Conservation (phyloP, 2,329 filamentous ascomycete species). For the Colletotrichum horii region DNA sequence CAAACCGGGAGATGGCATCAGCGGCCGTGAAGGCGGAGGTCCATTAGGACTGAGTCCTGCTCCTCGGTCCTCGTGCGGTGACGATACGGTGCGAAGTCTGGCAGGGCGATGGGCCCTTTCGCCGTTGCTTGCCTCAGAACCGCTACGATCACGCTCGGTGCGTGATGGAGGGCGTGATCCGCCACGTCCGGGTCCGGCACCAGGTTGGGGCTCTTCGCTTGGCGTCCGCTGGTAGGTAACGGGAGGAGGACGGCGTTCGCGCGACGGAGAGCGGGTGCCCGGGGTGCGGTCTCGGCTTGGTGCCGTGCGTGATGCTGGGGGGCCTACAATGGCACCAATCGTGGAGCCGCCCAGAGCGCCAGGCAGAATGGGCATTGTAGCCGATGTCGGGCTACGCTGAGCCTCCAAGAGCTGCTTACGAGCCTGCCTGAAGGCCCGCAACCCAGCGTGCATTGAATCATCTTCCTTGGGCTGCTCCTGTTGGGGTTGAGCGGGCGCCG, state of each 20-base stretch:
- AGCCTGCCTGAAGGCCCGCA: slow-evolving; percentile 63
- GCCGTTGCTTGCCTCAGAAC: slow-evolving; percentile 59
- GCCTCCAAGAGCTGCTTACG: slow-evolving; percentile 59
- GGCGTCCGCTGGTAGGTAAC: slow-evolving; percentile 49
- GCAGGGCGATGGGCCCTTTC: slow-evolving; percentile 40
- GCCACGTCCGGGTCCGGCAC: slow-evolving; percentile 31
- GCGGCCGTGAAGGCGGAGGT: slow-evolving; percentile 29
- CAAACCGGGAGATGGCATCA: slow-evolving; percentile 50
- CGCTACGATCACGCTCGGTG: slow-evolving; percentile 57
- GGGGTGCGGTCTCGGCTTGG: slow-evolving; percentile 27
- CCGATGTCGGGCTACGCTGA: slow-evolving; percentile 36
- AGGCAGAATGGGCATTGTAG: slow-evolving; percentile 25
- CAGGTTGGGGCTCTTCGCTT: slow-evolving; percentile 42
- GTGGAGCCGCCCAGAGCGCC: background rate
- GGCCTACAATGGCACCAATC: background rate
- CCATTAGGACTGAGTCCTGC: background rate
- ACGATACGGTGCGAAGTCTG: slow-evolving; percentile 29
- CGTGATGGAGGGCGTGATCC: slow-evolving; percentile 31
- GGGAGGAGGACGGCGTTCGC: slow-evolving; percentile 51
- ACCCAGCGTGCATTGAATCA: slow-evolving; percentile 52
- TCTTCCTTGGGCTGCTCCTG: slow-evolving; percentile 34
- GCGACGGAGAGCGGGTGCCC: slow-evolving; percentile 42
- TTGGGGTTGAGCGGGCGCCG: slow-evolving; percentile 7
- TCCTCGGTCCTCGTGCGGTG: slow-evolving; percentile 24
- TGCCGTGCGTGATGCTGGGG: slow-evolving; percentile 24